Evolutionary conservation across 768 basidiomycete genomes (phyloP).

Genomic region (Sarcodon aspratus): DNA sequence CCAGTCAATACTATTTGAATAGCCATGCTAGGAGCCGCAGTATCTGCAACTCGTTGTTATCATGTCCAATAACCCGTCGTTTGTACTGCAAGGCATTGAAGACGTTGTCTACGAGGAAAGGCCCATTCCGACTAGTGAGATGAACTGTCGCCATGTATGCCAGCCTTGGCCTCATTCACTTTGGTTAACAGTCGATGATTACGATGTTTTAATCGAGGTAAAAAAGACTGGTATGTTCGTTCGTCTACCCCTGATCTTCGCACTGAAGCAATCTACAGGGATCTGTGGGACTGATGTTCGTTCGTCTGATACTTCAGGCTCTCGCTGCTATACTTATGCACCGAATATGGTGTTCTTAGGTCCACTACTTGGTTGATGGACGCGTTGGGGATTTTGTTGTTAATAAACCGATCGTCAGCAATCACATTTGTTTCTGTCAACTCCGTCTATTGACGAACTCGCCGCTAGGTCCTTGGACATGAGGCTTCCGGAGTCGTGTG

Average conservation of each 20-base stretch:
- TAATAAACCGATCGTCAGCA: constrained; percentile 54
- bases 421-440: background rate
- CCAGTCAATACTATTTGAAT: too few species aligned
- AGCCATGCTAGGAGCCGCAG: too few species aligned
- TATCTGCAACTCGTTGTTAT: constrained; percentile 2
- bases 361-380: constrained; percentile 65
- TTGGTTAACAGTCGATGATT: constrained; percentile 34
- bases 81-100: constrained; percentile 55
- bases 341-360: constrained; percentile 23
- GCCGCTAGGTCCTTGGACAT: constrained; percentile 68
- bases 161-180: background rate
- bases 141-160: background rate
- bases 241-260: constrained; percentile 1
- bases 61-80: constrained; percentile 66
- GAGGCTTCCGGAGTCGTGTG: constrained; percentile 72
- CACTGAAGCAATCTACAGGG: constrained; percentile 27
- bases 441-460: background rate
- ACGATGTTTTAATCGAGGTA: constrained; percentile 75
- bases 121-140: constrained; percentile 45
- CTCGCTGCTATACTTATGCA: constrained; percentile 5
- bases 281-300: constrained; percentile 80
- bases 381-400: constrained; percentile 68
- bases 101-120: constrained; percentile 56
- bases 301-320: constrained; percentile 7
- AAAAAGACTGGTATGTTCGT: constrained; percentile 67